Base-by-base conservation (phyloP, 169 alveolate genomes). In the Plasmodium gaboni region DNA sequence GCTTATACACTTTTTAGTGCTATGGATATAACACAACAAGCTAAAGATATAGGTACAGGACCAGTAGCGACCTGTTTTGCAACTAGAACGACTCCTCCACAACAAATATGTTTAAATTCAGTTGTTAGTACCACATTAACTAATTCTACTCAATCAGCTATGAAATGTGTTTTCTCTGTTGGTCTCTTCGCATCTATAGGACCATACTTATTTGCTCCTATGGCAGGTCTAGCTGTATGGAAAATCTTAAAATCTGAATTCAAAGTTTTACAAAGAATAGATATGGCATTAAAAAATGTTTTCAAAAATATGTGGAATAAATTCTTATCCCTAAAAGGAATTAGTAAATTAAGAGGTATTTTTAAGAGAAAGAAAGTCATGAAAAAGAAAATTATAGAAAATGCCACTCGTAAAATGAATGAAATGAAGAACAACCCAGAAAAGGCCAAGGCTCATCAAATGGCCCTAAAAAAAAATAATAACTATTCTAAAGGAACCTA, bases 141-240 rank as follows among this genome's bases (percentile, higher is more conserved):
- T 19, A 63, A 87, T 53, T 93, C 96, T 7, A 50, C 92, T 19
- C 46, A 88, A 63, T 32, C 93, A 9, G 93, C 92, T 48, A 73
- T 94, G 76, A 92, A 92, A 57, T 94, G 93, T 61, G 94, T 92
- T 38, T 92, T 94, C 59, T 93, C 96, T 12, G 94, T 93, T 60
- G 93, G 95, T 4, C 87, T 94, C 42, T 57, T 94, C 88, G 95
- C 95, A 32, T 61, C 93, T n/a, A 91, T 92, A 5, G 95, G 95
- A 3, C 96, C 96, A 3, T 92, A 92, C 73, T 61, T 94, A 74
- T 87, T 94, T 50, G 70, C 92, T 17, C 96, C 96, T 15, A 94
- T 94, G 96, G 95, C 93, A 19, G 94, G 89, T n/a, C 63, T 67
- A 65, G 94, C 94, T 10, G n/a, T 93, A 24, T 94, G 96, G 96